Evolutionary conservation across 2,329 filamentous ascomycete genomes (phyloP).

Genomic region (Diplocarpon mali): DNA sequence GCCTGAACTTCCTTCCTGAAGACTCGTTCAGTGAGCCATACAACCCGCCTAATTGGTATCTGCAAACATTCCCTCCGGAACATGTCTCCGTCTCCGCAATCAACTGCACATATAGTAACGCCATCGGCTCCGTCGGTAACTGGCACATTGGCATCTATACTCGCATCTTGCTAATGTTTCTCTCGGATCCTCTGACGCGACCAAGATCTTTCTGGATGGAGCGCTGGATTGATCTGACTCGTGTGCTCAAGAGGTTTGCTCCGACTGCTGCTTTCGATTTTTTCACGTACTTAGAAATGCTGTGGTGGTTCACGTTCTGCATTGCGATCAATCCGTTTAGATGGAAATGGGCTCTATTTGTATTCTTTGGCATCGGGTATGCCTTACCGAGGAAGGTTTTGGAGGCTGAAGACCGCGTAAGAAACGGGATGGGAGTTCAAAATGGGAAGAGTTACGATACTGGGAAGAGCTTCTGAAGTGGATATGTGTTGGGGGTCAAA

Average conservation of each 20-base stretch:
- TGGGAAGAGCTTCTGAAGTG: slow-evolving; percentile 17
- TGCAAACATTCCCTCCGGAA: slow-evolving; percentile 71
- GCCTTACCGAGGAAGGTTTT: slow-evolving; percentile 56
- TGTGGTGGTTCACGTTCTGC: slow-evolving; percentile 79
- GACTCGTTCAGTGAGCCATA: slow-evolving; percentile 57
- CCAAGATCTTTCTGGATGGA: slow-evolving; percentile 68
- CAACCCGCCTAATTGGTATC: slow-evolving; percentile 48
- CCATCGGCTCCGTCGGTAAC: slow-evolving; percentile 59
- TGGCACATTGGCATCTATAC: slow-evolving; percentile 90
- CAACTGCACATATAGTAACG: slow-evolving; percentile 68
- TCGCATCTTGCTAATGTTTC: slow-evolving; percentile 74
- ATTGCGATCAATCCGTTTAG: slow-evolving; percentile 73
- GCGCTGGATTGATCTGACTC: slow-evolving; percentile 78
- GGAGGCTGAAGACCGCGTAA: slow-evolving; percentile 49
- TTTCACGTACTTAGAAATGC: slow-evolving; percentile 74
- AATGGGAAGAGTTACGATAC: slow-evolving; percentile 21
- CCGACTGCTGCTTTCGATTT: slow-evolving; percentile 63
- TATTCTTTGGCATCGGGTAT: slow-evolving; percentile 64
- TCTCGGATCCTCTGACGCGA: slow-evolving; percentile 65
- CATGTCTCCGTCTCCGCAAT: slow-evolving; percentile 67
- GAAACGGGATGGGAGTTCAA: slow-evolving; percentile 39
- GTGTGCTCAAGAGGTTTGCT: slow-evolving; percentile 54
- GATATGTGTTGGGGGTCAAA: not conserved
- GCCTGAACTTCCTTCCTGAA: slow-evolving; percentile 60
- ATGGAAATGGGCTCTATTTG: slow-evolving; percentile 83